Conservation (phyloP, 352 stramenopile species). For the Phytophthora rubi region DNA sequence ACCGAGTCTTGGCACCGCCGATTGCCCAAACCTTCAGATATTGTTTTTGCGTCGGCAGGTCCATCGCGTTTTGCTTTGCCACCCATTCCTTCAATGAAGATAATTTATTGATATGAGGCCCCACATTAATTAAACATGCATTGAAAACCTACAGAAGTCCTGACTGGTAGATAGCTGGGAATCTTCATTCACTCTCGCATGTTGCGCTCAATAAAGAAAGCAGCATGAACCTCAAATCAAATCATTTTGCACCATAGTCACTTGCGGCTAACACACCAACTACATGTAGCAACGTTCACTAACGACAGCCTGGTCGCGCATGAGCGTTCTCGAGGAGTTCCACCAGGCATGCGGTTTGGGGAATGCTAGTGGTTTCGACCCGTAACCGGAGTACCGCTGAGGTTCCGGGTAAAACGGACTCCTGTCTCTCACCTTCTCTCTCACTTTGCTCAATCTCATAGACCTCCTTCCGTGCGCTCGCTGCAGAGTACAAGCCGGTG, state of each 20-base stretch:
- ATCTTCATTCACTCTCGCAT: too few species aligned
- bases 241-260: neutral
- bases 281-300: too few species aligned
- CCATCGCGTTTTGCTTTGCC: too few species aligned
- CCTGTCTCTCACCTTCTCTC: neutral
- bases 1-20: too few species aligned
- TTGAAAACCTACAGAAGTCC: too few species aligned
- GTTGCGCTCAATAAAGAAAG: neutral
- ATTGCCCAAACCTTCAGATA: too few species aligned
- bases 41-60: too few species aligned
- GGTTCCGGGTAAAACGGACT: slow-evolving; percentile 19
- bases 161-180: too few species aligned
- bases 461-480: slow-evolving; percentile 14
- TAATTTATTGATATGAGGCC: too few species aligned
- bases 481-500: slow-evolving; percentile 16
- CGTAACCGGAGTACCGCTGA: neutral
- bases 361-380: slow-evolving; percentile 6
- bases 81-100: too few species aligned
- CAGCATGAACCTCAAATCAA: neutral
- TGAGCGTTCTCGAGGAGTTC: neutral
- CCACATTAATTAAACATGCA: too few species aligned
- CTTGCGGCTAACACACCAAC: neutral
- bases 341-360: neutral
- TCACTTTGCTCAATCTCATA: slow-evolving; percentile 16
- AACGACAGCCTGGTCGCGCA: too few species aligned